A percentile compares a stretch with the other conserved stretches of the same genome.
These are phyloP conservation scores for Yarrowia keelungensis DNA, from an alignment of 805 yeast genomes.

Conservation along the genomic window DNA sequence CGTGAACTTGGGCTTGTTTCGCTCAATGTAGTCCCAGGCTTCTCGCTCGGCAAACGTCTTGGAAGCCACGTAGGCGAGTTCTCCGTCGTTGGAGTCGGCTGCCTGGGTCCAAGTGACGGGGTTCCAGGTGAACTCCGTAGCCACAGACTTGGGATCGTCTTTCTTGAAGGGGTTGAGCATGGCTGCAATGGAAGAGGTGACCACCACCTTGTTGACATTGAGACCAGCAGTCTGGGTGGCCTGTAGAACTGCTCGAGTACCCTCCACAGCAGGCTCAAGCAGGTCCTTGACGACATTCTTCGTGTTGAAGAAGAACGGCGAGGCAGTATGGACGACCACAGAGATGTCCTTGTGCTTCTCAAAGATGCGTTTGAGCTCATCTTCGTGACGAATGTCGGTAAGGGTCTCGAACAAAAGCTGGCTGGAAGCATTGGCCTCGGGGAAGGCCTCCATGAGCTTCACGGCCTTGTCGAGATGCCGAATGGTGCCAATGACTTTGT, in stretches of 20 bases:
- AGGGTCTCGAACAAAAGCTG: slow-evolving; percentile 47
- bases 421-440: slow-evolving; percentile 42
- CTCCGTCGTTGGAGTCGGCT: slow-evolving; percentile 1
- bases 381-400: slow-evolving; percentile 46
- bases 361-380: slow-evolving; percentile 59
- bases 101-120: slow-evolving; percentile 49
- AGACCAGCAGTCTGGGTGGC: slow-evolving; percentile 50
- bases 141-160: slow-evolving; percentile 43
- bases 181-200: slow-evolving; percentile 64
- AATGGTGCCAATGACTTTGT: slow-evolving; percentile 59
- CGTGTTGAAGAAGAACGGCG: slow-evolving; percentile 50
- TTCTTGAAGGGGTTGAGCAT: slow-evolving; percentile 46
- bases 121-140: slow-evolving; percentile 53
- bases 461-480: slow-evolving; percentile 56
- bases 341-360: slow-evolving; percentile 52
- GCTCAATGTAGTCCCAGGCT: slow-evolving; percentile 58
- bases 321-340: slow-evolving; percentile 54
- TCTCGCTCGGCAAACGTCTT: slow-evolving; percentile 64
- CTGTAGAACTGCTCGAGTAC: slow-evolving; percentile 55
- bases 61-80: slow-evolving; percentile 51
- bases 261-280: slow-evolving; percentile 57
- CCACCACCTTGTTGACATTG: slow-evolving; percentile 52
- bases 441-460: slow-evolving; percentile 42
- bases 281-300: slow-evolving; percentile 54
- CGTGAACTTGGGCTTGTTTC: slow-evolving; percentile 46